Evolutionary conservation across 345 rosid species (phyloP).

Genomic region (Populus davidiana): DNA sequence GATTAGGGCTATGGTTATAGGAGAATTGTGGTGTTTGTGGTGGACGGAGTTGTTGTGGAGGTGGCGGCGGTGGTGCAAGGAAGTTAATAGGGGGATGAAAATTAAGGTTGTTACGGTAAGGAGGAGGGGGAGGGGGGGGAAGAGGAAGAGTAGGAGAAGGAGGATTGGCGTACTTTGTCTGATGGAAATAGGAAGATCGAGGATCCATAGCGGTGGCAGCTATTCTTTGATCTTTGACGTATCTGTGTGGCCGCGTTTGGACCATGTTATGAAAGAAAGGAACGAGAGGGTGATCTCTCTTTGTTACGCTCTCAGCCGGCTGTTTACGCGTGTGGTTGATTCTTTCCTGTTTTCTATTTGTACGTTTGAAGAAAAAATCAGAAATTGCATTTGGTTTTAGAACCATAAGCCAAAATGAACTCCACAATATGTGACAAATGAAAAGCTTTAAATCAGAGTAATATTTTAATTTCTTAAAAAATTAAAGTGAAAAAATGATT

Average conservation of each 20-base stretch:
- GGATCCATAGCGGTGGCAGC: not conserved
- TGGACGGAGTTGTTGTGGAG: no score
- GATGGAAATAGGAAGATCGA: not conserved
- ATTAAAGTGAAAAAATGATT: no score
- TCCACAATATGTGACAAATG: no score
- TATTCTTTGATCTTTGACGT: not conserved
- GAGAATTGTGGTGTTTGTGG: not conserved
- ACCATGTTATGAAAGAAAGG: not conserved
- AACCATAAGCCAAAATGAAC: no score
- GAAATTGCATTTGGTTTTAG: no score
- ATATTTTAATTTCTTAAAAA: no score
- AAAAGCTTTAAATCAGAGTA: no score
- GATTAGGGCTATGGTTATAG: constrained; percentile 16
- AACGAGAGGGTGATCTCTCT: not conserved
- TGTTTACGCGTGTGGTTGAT: not conserved
- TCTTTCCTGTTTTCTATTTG: no score
- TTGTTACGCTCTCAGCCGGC: not conserved
- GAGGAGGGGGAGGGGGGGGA: not conserved
- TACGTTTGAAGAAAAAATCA: no score
- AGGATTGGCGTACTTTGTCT: not conserved
- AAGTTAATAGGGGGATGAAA: not conserved
- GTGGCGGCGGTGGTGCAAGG: not conserved
- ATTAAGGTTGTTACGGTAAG: not conserved
- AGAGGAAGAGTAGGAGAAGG: not conserved
- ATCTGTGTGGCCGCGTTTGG: not conserved